Evolutionary conservation across 1,139 yeast genomes (phyloP).

Genomic region (Diutina rugosa): DNA sequence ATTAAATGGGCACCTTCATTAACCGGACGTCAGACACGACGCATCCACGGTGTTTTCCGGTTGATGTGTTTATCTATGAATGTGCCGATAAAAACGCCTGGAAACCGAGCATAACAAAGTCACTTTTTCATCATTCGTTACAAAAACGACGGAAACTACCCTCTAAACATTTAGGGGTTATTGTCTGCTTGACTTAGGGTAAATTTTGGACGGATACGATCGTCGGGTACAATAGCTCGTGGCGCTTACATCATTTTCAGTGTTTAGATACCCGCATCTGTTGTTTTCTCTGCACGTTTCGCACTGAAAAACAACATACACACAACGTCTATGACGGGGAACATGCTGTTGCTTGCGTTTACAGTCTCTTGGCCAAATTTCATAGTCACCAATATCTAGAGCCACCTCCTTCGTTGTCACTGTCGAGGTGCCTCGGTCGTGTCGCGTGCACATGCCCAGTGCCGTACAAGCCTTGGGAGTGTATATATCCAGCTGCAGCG

Average conservation of each 20-base stretch:
- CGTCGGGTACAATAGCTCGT: neutral
- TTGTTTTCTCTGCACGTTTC: neutral
- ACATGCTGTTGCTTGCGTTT: no score
- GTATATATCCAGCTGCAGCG: neutral
- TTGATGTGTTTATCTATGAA: no score
- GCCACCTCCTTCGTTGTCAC: no score
- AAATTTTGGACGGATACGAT: neutral
- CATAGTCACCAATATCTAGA: no score
- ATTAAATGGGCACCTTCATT: no score
- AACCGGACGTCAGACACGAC: no score
- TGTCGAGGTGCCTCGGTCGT: neutral
- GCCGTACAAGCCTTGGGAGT: neutral
- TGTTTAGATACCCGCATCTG: neutral
- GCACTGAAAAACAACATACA: neutral
- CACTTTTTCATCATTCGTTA: no score
- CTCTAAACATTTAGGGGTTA: neutral
- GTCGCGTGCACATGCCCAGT: neutral
- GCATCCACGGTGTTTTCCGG: no score
- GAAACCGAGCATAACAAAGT: no score
- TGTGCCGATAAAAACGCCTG: no score
- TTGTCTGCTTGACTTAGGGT: neutral
- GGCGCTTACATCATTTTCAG: neutral
- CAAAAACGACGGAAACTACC: neutral
- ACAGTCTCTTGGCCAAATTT: no score
- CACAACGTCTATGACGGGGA: no score